phyloP scores from a whole-genome alignment of 2,329 filamentous ascomycete species.

The Cordyceps cicadae region DNA sequence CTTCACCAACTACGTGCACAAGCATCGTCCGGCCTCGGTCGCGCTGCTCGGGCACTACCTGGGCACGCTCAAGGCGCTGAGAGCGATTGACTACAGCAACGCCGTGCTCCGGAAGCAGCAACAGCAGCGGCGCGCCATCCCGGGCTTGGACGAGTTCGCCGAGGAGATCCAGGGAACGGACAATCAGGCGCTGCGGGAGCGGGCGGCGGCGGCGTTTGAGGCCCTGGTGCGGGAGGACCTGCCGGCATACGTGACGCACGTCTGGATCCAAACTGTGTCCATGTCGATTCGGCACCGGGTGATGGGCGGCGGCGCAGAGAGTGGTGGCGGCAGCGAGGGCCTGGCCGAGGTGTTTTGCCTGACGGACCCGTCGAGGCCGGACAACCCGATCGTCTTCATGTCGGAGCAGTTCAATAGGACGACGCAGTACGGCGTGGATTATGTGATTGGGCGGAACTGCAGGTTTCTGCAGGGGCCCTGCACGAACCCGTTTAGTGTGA shows the following conservation, averaged over 20 bases:
- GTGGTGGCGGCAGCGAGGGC: conserved; percentile 50
- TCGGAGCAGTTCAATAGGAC: conserved; percentile 67
- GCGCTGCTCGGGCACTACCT: conserved; percentile 63
- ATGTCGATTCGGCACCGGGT: conserved; percentile 58
- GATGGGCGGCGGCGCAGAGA: conserved; percentile 55
- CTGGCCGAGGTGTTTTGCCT: conserved; percentile 69
- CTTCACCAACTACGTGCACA: conserved; percentile 60
- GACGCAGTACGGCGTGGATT: conserved; percentile 58
- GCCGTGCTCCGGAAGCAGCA: conserved; percentile 25
- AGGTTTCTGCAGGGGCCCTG: conserved; percentile 69
- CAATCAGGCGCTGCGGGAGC: conserved; percentile 52
- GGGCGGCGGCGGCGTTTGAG: conserved; percentile 55
- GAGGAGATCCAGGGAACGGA: conserved; percentile 29
- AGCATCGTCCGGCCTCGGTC: conserved; percentile 52
- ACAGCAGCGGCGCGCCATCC: neutral
- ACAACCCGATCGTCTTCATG: conserved; percentile 69
- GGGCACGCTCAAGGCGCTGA: conserved; percentile 60
- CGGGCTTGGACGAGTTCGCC: conserved; percentile 13
- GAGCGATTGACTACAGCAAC: conserved; percentile 64
- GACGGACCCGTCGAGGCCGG: conserved; percentile 61
- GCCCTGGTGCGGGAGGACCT: conserved; percentile 57
- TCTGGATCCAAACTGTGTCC: conserved; percentile 60
- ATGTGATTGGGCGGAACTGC: conserved; percentile 68
- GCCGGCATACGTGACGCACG: conserved; percentile 61
- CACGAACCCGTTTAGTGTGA: conserved; percentile 55